Conservation (phyloP, 2,329 filamentous ascomycete genomes). For the Pleomassaria siparia region DNA sequence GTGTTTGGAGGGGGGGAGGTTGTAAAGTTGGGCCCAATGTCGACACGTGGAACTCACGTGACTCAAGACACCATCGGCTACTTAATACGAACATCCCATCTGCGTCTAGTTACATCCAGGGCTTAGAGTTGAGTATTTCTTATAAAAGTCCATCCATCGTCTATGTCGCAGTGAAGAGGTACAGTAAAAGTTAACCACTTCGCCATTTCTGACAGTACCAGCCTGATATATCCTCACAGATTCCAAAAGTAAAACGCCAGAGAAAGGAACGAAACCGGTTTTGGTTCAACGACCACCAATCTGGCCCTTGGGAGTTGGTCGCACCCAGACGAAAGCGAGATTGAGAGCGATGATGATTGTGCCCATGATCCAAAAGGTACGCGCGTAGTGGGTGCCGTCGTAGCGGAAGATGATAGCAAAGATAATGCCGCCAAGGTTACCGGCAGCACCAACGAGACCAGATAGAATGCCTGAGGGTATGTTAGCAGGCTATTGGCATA, state of each 20-base stretch:
- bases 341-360: constrained; percentile 72
- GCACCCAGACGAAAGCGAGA: constrained; percentile 65
- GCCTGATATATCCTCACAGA: background rate
- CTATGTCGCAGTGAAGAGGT: too few species aligned
- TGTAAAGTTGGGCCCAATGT: too few species aligned
- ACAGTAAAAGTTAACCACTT: too few species aligned
- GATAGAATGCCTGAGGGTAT: constrained; percentile 58
- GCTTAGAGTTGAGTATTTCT: too few species aligned
- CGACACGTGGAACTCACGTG: too few species aligned
- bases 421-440: constrained; percentile 82
- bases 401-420: constrained; percentile 86
- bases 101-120: too few species aligned
- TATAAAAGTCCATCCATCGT: too few species aligned
- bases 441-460: constrained; percentile 74
- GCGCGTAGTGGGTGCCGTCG: constrained; percentile 66
- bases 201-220: background rate
- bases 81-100: too few species aligned
- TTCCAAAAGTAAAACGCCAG: background rate
- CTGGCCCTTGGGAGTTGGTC: constrained; percentile 58
- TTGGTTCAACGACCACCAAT: constrained; percentile 46
- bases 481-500: constrained; percentile 13
- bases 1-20: too few species aligned
- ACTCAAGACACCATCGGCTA: too few species aligned
- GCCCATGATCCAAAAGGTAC: constrained; percentile 80
- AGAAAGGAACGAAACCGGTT: background rate